Evolutionary conservation across 495 filamentous ascomycete species (phyloP).

Genomic region (Penicillium coffeae): DNA sequence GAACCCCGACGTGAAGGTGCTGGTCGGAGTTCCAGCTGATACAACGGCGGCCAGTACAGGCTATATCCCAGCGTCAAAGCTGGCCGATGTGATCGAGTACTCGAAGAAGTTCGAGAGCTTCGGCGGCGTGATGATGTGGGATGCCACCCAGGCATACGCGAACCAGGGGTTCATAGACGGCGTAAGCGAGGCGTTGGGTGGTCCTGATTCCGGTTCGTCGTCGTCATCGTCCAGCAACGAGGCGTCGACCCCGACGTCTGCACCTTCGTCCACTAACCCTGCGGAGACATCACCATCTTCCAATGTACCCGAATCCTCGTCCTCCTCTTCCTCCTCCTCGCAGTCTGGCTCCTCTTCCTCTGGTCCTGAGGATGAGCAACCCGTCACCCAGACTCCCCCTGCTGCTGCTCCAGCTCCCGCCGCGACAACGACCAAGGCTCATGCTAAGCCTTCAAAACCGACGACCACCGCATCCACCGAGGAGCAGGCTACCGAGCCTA

Average conservation of each 20-base stretch:
- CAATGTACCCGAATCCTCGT: slow-evolving; percentile 26
- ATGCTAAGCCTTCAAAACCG: slow-evolving; percentile 1
- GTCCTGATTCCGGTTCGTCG: slow-evolving; percentile 29
- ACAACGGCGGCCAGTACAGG: slow-evolving; percentile 54
- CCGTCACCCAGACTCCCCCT: neutral
- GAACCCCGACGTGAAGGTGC: slow-evolving; percentile 62
- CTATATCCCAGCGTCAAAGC: slow-evolving; percentile 45
- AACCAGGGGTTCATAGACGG: slow-evolving; percentile 55
- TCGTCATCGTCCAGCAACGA: slow-evolving; percentile 19
- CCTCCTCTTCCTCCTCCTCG: slow-evolving; percentile 30
- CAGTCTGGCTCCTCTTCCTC: slow-evolving; percentile 24
- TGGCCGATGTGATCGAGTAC: slow-evolving; percentile 49
- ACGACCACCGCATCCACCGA: neutral
- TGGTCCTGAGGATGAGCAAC: slow-evolving; percentile 12
- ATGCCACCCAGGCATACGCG: slow-evolving; percentile 56
- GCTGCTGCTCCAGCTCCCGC: neutral
- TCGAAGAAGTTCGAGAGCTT: slow-evolving; percentile 55
- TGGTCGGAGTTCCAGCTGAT: slow-evolving; percentile 63
- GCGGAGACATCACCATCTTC: slow-evolving; percentile 23
- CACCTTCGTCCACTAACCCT: slow-evolving; percentile 29
- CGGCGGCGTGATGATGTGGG: slow-evolving; percentile 72
- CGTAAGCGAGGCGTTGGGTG: slow-evolving; percentile 30
- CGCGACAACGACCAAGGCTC: neutral
- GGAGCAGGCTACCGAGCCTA: neutral
- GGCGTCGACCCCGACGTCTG: slow-evolving; percentile 28